These are phyloP conservation scores for Guyanaporus albipodus DNA, from an alignment of 768 basidiomycete species.

Conservation along the genomic window DNA sequence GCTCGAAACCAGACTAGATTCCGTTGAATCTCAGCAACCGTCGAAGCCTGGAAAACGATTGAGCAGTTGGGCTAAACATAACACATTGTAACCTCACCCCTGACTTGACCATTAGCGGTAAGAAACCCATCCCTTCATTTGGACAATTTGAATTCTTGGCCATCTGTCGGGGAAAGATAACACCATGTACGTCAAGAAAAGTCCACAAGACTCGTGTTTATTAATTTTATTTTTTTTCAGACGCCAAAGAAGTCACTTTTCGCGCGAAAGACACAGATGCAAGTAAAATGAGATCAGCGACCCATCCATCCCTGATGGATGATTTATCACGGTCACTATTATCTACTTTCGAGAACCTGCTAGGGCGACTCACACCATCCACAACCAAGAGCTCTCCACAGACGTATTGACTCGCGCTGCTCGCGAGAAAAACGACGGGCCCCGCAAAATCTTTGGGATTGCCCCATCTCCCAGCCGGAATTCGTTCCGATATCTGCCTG, in stretches of 20 bases:
- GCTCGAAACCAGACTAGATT: not conserved
- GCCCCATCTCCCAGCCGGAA: slow-evolving; percentile 68
- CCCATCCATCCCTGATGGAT: slow-evolving; percentile 61
- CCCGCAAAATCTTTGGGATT: slow-evolving; percentile 64
- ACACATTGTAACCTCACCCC: not conserved
- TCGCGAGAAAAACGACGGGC: slow-evolving; percentile 62
- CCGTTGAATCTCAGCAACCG: not conserved
- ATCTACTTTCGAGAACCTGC: slow-evolving; percentile 3
- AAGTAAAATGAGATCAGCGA: slow-evolving; percentile 28
- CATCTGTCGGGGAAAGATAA: slow-evolving; percentile 6
- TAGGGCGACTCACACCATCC: slow-evolving; percentile 53
- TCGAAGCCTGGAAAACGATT: not conserved
- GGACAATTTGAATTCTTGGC: slow-evolving; percentile 4
- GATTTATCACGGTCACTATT: slow-evolving; percentile 6
- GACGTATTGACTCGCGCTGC: slow-evolving; percentile 62
- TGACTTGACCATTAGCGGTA: not conserved
- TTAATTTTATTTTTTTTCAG: slow-evolving; percentile 1
- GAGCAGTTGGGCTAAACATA: not conserved
- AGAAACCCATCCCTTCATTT: slow-evolving; percentile 4
- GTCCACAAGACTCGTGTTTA: not conserved
- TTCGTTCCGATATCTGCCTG: slow-evolving; percentile 67
- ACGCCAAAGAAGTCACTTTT: not conserved
- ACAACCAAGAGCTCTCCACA: slow-evolving; percentile 64
- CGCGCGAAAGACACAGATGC: slow-evolving; percentile 2
- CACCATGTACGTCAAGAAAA: slow-evolving; percentile 16